Base-by-base conservation (phyloP, 2,329 filamentous ascomycete genomes). In the Apiospora arundinis region DNA sequence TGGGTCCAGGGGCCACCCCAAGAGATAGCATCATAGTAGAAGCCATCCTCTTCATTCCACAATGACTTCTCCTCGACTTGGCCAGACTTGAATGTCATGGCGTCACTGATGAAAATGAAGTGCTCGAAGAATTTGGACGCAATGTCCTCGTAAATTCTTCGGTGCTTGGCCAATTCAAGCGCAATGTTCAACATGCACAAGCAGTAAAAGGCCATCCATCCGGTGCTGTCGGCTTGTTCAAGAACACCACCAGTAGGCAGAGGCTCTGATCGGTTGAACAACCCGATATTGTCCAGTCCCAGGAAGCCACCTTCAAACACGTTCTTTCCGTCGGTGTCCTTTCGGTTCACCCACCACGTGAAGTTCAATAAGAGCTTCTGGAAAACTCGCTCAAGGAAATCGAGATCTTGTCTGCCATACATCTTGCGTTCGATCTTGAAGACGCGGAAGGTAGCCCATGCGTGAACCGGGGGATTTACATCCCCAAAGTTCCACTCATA, bases 341-440 rank as follows among this genome's bases (percentile, higher is more conserved):
- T 98, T 72, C 95, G 92, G 81, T 98, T 98, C 25, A 98, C 95
- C 95, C 95, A 98, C 96, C 96, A 98, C 4, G 96, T 98, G 81
- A 98, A 98, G 84, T 98, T 98, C 74, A 98, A 87, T 32, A 98
- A 86, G 72, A 98, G 83, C 82, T 98, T 98, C 80, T 98, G 96
- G 85, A 98, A 98, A 5, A 98, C 95, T 25, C 95, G 90, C 85
- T 98, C 95, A 12, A 98, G 88, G 83, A 98, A 98, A 82, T 98
- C 96, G 44, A 98, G 86, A 80, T 98, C 95, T 79, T 98, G 94
- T 45, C 94, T 91, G 52, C 95, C 96, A 77, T 98, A 98, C 86
- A 98, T 90, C 85, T 98, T 98, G 76, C 96, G 92, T 85, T 98
- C 95, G 74, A 98, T 98, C 84, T 98, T 98, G 91, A 98, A 98